These are phyloP conservation scores for Cyphellophora europaea DNA, from an alignment of 2,329 filamentous ascomycete genomes.

Conservation along the genomic window DNA sequence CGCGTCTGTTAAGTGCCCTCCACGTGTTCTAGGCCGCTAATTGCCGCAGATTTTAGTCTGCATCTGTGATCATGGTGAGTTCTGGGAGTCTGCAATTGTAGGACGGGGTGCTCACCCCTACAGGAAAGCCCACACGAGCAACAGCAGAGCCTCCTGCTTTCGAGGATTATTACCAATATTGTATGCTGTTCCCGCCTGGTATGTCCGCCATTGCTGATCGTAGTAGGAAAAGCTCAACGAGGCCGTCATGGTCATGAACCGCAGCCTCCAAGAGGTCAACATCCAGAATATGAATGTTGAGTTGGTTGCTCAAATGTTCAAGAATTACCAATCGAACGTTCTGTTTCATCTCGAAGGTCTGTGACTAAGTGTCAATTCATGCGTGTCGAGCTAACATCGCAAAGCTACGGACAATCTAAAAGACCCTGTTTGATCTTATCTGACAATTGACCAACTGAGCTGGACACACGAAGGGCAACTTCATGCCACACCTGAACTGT, in stretches of 20 bases:
- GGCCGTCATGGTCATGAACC: constrained; percentile 85
- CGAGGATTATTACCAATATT: constrained; percentile 94
- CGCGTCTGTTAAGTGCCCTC: too few relatives aligned
- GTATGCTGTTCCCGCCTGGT: constrained; percentile 43
- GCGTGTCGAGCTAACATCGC: constrained; percentile 4
- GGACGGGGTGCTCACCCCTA: too few relatives aligned
- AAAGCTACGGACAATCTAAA: constrained; percentile 75
- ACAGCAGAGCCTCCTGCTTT: constrained; percentile 86
- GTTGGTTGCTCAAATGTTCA: constrained; percentile 98
- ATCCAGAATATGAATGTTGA: constrained; percentile 99
- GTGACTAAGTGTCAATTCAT: background rate
- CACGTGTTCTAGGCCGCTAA: too few relatives aligned
- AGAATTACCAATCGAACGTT: constrained; percentile 98
- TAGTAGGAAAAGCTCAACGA: constrained; percentile 92
- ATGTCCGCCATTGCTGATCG: constrained; percentile 8
- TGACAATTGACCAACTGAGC: background rate
- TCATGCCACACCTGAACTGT: too few relatives aligned
- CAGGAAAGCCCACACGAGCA: constrained; percentile 95
- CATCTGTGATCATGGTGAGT: too few relatives aligned
- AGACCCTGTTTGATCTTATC: constrained; percentile 50
- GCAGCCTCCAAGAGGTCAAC: constrained; percentile 90
- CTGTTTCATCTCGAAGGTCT: constrained; percentile 93
- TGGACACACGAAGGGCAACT: too few relatives aligned
- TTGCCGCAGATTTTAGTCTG: too few relatives aligned
- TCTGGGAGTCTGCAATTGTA: too few relatives aligned